phyloP scores from a whole-genome alignment of 2,329 filamentous ascomycete genomes.

The Colletotrichum sp. region DNA sequence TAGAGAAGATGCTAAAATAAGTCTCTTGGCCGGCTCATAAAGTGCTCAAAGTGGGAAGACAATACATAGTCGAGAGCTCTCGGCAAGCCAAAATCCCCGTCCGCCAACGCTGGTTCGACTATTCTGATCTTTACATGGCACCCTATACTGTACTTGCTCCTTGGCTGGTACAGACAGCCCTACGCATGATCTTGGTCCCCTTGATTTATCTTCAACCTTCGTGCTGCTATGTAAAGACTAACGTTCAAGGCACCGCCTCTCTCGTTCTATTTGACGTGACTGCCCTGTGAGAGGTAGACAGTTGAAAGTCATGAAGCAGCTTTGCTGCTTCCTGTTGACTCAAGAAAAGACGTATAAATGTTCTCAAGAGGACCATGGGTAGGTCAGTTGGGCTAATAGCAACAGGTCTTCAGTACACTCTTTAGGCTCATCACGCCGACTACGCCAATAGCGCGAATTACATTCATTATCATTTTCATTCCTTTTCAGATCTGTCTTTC shows the following conservation, averaged over 20 bases:
- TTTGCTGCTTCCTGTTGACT: background rate
- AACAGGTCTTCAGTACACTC: background rate
- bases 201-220: background rate
- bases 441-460: background rate
- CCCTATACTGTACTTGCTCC: accelerated
- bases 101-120: background rate
- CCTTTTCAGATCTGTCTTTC: background rate
- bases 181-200: background rate
- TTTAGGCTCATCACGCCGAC: background rate
- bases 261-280: background rate
- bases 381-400: background rate
- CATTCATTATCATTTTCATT: background rate
- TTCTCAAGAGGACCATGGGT: background rate
- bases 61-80: background rate
- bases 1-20: background rate
- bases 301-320: background rate
- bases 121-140: background rate
- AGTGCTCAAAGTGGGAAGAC: background rate
- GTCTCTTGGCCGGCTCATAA: background rate
- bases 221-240: background rate
- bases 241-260: background rate
- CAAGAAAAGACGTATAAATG: background rate
- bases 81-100: background rate
- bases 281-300: background rate
- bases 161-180: background rate